Evolutionary conservation across 1,284 basidiomycete species (phyloP), one percentile per base, ranked within the genome.

Genomic region (Fomes fomentarius): DNA sequence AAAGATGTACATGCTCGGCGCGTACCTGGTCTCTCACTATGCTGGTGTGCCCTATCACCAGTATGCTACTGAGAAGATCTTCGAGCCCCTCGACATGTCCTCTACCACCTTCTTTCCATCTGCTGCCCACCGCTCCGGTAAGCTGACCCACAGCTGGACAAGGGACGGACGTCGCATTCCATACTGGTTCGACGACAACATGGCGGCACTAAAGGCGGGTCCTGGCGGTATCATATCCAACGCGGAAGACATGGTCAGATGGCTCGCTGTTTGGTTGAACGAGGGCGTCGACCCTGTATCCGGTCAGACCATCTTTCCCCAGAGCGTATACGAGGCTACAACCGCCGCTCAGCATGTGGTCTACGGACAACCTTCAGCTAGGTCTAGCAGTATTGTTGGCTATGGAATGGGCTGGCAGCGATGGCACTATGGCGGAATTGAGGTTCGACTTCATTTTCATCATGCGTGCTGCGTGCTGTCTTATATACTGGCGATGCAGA

Each of bases 21-120:
- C 62, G 0, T 63, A 76, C 39, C 54, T 81, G 3, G 57, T 79
- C n/a, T 56, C 67, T 1, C 70, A 55, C n/a, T 76, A 74, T 44
- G 56, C 75, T 0, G 67, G 66, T n/a, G 62, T 54, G 34, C 28
- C 69, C 1, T 79, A 74, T 50, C 31, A 46, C 5, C 50, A 63
- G 14, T 74, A 66, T 47, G 67, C 68, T 19, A 33, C 47, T 3
- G 41, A 63, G 19, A 64, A 68, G 2, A 61, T 75, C 7, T 70
- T 74, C 59, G 59, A 54, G 19, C 68, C 67, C 0, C 54, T 74
- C 25, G 59, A 59, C 19, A 72, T 75, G 70, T 52, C 58, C 2
- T 57, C 61, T 0, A 65, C 73, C 0, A 72, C 71, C 4, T 75
- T 73, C 52, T 73, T 68, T 2, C 69, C 71, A 0, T 52, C 63